These are phyloP conservation scores for Penicillium expansum DNA, from an alignment of 2,329 filamentous ascomycete species.

Conservation along the genomic window DNA sequence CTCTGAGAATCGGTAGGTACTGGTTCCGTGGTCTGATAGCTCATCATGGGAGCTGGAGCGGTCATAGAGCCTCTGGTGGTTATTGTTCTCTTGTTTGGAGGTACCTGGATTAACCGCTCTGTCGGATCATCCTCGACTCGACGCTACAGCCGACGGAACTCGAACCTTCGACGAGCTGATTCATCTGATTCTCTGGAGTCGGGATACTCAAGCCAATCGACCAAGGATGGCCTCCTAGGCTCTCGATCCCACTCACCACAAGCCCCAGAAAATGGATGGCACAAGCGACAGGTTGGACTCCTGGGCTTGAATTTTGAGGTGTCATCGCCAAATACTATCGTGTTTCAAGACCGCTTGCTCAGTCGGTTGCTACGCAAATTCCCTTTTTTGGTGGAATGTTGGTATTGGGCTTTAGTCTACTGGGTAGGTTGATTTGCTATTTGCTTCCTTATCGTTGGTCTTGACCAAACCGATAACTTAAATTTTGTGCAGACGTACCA, in stretches of 20 bases:
- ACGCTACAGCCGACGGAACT: slow-evolving; percentile 21
- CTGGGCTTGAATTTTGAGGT: slow-evolving; percentile 50
- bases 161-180: slow-evolving; percentile 18
- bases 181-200: slow-evolving; percentile 44
- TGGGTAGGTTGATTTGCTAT: slow-evolving; percentile 57
- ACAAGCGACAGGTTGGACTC: slow-evolving; percentile 49
- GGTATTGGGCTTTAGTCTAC: slow-evolving; percentile 76
- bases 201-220: slow-evolving; percentile 37
- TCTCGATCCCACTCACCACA: slow-evolving; percentile 35
- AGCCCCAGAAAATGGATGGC: slow-evolving; percentile 49
- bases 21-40: not conserved
- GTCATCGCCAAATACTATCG: slow-evolving; percentile 59
- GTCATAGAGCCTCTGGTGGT: slow-evolving; percentile 63
- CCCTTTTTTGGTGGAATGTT: slow-evolving; percentile 70
- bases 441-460: not conserved
- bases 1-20: not conserved
- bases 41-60: slow-evolving; percentile 54
- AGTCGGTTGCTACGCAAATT: slow-evolving; percentile 64
- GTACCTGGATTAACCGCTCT: slow-evolving; percentile 60
- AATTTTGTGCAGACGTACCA: slow-evolving; percentile 63
- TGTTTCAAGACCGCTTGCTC: slow-evolving; percentile 59
- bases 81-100: slow-evolving; percentile 57
- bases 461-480: slow-evolving; percentile 6
- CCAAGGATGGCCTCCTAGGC: slow-evolving; percentile 37
- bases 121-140: slow-evolving; percentile 17